These are phyloP conservation scores for Didymella lethalis DNA, from an alignment of 2,329 filamentous ascomycete species.

Conservation along the genomic window DNA sequence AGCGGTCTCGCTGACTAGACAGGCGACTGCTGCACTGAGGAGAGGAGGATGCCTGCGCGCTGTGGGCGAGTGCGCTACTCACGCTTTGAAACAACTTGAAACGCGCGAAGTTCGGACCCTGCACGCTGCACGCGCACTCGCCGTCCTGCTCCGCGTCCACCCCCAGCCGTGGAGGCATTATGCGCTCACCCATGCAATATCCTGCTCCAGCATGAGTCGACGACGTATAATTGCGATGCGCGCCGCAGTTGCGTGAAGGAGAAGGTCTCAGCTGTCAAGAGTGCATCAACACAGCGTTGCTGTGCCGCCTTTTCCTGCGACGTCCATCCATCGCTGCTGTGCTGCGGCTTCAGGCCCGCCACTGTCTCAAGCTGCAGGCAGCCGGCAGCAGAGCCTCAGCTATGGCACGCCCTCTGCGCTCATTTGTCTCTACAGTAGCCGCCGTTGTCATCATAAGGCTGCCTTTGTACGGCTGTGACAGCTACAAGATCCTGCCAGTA, in stretches of 20 bases:
- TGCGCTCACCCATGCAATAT: constrained; percentile 7
- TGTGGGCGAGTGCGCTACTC: constrained; percentile 18
- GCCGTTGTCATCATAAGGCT: constrained; percentile 6
- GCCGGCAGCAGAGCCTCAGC: constrained; percentile 16
- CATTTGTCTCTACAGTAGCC: constrained; percentile 2
- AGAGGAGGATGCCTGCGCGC: constrained; percentile 9
- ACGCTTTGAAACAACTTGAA: constrained; percentile 9
- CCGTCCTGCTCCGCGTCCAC: background rate
- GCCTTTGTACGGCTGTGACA: constrained; percentile 6
- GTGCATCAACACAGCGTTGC: background rate
- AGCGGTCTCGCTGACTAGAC: constrained; percentile 15
- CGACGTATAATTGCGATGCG: constrained; percentile 14
- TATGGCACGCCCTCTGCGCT: background rate
- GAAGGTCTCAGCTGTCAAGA: background rate
- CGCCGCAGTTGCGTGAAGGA: constrained; percentile 5
- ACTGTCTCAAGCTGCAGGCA: constrained; percentile 15
- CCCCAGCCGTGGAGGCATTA: background rate
- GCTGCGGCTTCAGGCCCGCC: background rate
- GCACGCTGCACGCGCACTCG: constrained; percentile 9
- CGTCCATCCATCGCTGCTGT: background rate
- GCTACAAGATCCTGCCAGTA: background rate
- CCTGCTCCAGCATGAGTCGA: constrained; percentile 4
- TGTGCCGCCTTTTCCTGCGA: background rate
- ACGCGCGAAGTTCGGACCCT: constrained; percentile 6
- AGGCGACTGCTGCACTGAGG: constrained; percentile 13